Evolutionary conservation across 108 stramenopile species (phyloP).

Genomic region (Nitzschia sp.): DNA sequence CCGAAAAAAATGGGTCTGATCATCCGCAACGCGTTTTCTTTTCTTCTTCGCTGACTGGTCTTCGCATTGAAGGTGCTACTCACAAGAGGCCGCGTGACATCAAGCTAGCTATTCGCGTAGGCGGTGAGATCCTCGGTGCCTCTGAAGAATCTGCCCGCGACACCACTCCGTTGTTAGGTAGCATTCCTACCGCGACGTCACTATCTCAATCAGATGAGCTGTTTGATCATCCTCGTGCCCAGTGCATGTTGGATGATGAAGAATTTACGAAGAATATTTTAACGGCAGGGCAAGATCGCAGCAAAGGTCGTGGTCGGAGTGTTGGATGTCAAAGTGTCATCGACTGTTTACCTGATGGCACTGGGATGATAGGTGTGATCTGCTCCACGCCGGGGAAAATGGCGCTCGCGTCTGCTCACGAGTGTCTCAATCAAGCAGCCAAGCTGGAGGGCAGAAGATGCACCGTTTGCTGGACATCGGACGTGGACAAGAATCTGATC

Average conservation of each 20-base stretch:
- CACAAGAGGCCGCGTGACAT: conserved; percentile 62
- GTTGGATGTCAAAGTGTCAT: conserved; percentile 16
- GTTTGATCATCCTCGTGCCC: conserved; percentile 19
- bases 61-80: conserved; percentile 47
- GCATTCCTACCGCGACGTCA: no score
- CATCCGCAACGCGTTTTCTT: conserved; percentile 41
- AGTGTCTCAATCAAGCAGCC: conserved; percentile 27
- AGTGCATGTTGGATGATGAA: conserved; percentile 1
- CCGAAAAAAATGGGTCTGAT: conserved; percentile 37
- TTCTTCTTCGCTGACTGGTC: conserved; percentile 62
- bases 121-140: conserved; percentile 45
- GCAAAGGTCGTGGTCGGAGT: not conserved
- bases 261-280: conserved; percentile 1
- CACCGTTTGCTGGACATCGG: conserved; percentile 64
- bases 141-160: no score
- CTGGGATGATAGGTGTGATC: conserved; percentile 49
- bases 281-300: not conserved
- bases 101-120: conserved; percentile 58
- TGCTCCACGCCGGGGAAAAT: conserved; percentile 64
- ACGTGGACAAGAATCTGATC: conserved; percentile 19
- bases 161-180: no score
- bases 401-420: conserved; percentile 26
- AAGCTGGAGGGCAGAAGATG: conserved; percentile 26
- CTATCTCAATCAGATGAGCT: not conserved
- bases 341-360: conserved; percentile 53